Evolutionary conservation across 2,329 filamentous ascomycete species (phyloP), one percentile per base, ranked within the genome.

Genomic region (Beauveria caledonica): DNA sequence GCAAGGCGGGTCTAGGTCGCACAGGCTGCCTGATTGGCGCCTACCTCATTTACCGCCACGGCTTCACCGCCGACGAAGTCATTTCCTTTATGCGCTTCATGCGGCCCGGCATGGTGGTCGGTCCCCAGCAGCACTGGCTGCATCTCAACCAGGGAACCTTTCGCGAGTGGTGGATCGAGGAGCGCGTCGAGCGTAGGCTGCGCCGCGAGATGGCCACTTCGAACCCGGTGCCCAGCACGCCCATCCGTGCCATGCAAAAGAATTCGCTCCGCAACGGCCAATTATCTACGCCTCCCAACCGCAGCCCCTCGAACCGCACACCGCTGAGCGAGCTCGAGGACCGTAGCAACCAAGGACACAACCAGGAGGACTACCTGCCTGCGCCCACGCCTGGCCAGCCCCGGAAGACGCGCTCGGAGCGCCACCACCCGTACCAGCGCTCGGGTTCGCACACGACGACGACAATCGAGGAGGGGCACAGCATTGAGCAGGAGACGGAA

Each of bases 71-170:
- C 65, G 96, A 97, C 70, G 93, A 97, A 76, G 86, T 96, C 68
- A 97, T 97, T 72, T 89, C 92, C 3, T 99, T 92, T 74, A 97
- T 99, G 93, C 87, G 93, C 63, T 99, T 99, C 77, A 97, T 97
- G 93, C 85, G 93, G 62, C 94, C 94, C 0, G 94, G 94, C 58
- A 99, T 99, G 94, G 94, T 99, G 7, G 94, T 99, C 58, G 94
- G 94, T 0, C 94, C 94, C 44, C 94, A 99, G 72, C 94, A 99
- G 76, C 94, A 99, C 76, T 99, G 94, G 94, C 83, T 99, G 59
- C 94, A 99, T 72, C 83, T 99, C 64, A 97, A 99, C 77, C 94
- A 99, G 75, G 89, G 89, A 40, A 87, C 89, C 40, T 99, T 99
- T 85, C 86, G 94, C n/a, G 92, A 97, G 75, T 99, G 94, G 94